Evolutionary conservation across 306 rosid genomes (phyloP).

Genomic region (Castanopsis chinensis): DNA sequence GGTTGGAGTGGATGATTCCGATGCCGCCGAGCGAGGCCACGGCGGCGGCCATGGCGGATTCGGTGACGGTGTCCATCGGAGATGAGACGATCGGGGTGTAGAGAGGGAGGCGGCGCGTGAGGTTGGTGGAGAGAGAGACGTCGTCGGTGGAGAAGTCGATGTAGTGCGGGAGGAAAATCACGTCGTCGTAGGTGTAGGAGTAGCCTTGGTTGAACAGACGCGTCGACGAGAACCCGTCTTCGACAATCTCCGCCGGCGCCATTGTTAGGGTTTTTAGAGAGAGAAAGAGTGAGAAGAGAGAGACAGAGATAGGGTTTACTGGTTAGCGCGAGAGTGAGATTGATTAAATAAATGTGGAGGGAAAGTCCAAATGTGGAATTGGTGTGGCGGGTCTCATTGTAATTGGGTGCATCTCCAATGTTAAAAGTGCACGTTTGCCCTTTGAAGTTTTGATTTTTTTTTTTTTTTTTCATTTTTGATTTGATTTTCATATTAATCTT

Average conservation of each 20-base stretch:
- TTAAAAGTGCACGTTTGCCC: too few species aligned
- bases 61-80: constrained; percentile 95
- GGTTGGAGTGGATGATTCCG: constrained; percentile 66
- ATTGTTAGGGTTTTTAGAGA: constrained; percentile 11
- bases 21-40: constrained; percentile 85
- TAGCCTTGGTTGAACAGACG: constrained; percentile 75
- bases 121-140: constrained; percentile 53
- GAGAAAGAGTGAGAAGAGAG: too few species aligned
- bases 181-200: constrained; percentile 91
- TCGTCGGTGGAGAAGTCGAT: constrained; percentile 81
- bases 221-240: constrained; percentile 78
- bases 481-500: too few species aligned
- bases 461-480: accelerated
- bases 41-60: constrained; percentile 66
- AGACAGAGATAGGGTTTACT: too few species aligned
- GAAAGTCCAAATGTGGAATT: not conserved
- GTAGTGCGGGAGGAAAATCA: constrained; percentile 86
- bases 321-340: too few species aligned
- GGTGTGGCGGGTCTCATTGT: not conserved
- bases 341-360: not conserved
- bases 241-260: constrained; percentile 4
- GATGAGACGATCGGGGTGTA: constrained; percentile 79
- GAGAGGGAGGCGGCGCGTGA: constrained; percentile 59
- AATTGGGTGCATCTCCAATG: too few species aligned
- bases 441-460: too few species aligned